Percentiles rank a stretch among this genome's conserved stretches.
Evolutionary conservation across 176 grass and related monocot species (phyloP).

Genomic region (Cocos nucifera): DNA sequence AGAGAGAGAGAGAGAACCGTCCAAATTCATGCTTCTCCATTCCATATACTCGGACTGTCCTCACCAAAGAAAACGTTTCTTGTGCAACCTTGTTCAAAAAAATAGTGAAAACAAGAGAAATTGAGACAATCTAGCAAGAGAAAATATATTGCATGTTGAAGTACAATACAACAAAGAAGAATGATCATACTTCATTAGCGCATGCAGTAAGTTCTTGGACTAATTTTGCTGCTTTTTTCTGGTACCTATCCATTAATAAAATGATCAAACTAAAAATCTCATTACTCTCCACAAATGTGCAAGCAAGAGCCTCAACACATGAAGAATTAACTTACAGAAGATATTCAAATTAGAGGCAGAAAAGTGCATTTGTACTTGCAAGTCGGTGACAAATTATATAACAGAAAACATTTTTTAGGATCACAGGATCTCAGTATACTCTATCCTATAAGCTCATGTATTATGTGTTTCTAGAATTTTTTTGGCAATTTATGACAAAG

Average conservation of each 20-base stretch:
- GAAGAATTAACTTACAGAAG: too few species aligned
- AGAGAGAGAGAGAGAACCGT: slow-evolving; percentile 34
- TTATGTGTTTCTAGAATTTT: too few species aligned
- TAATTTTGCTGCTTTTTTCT: slow-evolving; percentile 85
- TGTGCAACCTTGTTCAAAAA: slow-evolving; percentile 80
- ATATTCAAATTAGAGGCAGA: too few species aligned
- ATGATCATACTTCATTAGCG: slow-evolving; percentile 80
- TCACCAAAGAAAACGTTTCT: slow-evolving; percentile 69
- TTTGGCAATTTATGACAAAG: too few species aligned
- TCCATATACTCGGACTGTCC: slow-evolving; percentile 87
- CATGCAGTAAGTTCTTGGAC: slow-evolving; percentile 82
- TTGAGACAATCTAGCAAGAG: not conserved
- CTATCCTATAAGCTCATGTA: too few species aligned
- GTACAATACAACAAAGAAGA: slow-evolving; percentile 14
- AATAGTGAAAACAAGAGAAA: slow-evolving; percentile 1
- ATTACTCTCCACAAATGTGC: not conserved
- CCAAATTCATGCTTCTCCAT: slow-evolving; percentile 82
- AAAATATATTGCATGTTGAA: slow-evolving; percentile 1
- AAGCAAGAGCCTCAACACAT: not conserved
- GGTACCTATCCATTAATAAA: slow-evolving; percentile 55
- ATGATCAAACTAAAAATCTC: slow-evolving; percentile 15
- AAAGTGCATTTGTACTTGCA: too few species aligned
- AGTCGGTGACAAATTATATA: too few species aligned
- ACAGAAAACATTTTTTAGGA: too few species aligned
- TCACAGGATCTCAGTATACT: too few species aligned